phyloP scores from a whole-genome alignment of 208 protist genomes.

The Acanthamoeba rhysodes region DNA sequence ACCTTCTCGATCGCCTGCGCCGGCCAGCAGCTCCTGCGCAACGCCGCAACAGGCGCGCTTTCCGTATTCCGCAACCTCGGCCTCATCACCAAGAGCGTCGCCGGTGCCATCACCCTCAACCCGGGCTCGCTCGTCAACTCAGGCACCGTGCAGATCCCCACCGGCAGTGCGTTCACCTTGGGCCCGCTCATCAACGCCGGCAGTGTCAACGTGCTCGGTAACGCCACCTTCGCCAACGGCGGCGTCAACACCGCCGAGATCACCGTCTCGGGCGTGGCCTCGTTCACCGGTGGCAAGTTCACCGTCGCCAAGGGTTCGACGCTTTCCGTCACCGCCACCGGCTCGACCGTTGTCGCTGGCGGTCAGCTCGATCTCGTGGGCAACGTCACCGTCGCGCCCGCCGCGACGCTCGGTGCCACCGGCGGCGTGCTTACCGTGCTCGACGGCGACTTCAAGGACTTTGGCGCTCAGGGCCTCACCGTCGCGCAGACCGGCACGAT shows the following conservation, averaged over 20 bases:
- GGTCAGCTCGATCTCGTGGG: slow-evolving; percentile 53
- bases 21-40: neutral
- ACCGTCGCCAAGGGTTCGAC: neutral
- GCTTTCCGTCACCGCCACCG: neutral
- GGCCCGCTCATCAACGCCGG: slow-evolving; percentile 13
- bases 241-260: neutral
- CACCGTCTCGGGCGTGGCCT: neutral
- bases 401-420: neutral
- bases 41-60: neutral
- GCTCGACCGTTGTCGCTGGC: slow-evolving; percentile 13
- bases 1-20: slow-evolving; percentile 42
- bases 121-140: slow-evolving; percentile 6
- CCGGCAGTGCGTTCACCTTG: neutral
- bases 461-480: neutral
- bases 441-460: slow-evolving; percentile 56
- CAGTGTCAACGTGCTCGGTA: slow-evolving; percentile 26
- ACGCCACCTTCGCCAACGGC: slow-evolving; percentile 8
- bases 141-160: neutral
- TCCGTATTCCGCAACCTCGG: slow-evolving; percentile 37
- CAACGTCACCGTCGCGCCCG: neutral
- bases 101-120: neutral
- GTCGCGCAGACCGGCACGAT: neutral
- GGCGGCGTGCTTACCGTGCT: slow-evolving; percentile 41
- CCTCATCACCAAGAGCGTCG: slow-evolving; percentile 12
- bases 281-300: slow-evolving; percentile 59